Evolutionary conservation across 352 stramenopile genomes (phyloP), one percentile per base, ranked within the genome.

Genomic region (Phytophthora europaea): DNA sequence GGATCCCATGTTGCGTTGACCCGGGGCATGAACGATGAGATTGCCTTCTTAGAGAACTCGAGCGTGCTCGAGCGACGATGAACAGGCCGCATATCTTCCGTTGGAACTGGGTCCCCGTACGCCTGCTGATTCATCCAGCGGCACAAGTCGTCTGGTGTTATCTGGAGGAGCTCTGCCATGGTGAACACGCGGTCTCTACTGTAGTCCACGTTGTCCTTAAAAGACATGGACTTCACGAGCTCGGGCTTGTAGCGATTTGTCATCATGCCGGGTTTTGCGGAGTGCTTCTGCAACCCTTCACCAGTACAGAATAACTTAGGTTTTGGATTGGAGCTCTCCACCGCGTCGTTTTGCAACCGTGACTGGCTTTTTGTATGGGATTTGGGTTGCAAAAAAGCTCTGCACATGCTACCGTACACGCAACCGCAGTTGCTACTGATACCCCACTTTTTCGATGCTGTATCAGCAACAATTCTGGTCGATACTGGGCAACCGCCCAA

Each of bases 21-120:
- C 10, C 33, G 33, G 33, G n/a, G n/a, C n/a, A n/a, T n/a, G n/a
- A n/a, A n/a, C n/a, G n/a, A n/a, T n/a, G 15, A 57, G 36, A 57
- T 57, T n/a, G 22, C 51, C 26, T 57, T 57, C 51, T 57, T 57
- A 22, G 23, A 6, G 51, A 57, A 57, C 26, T 40, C 51, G 15
- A 40, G 51, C 51, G 31, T 57, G 26, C 6, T 40, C 3, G 23
- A 57, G 3, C 51, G 23, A 16, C 26, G 26, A 40, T 58, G 13
- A 13, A 58, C 51, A 40, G 51, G 51, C 26, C 51, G n/a, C 51
- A 40, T 43, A n/a, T 40, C 51, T 9, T 58, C 28, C 15, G 12
- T 38, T 12, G 51, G 51, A 12, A 4, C 28, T 38, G 51, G 13
- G 18, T 40, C 15, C 7, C 51, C 28, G 26, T 58, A 58, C 26